These are phyloP conservation scores for Penicillium sp. DNA, from an alignment of 2,329 filamentous ascomycete genomes.

Conservation along the genomic window DNA sequence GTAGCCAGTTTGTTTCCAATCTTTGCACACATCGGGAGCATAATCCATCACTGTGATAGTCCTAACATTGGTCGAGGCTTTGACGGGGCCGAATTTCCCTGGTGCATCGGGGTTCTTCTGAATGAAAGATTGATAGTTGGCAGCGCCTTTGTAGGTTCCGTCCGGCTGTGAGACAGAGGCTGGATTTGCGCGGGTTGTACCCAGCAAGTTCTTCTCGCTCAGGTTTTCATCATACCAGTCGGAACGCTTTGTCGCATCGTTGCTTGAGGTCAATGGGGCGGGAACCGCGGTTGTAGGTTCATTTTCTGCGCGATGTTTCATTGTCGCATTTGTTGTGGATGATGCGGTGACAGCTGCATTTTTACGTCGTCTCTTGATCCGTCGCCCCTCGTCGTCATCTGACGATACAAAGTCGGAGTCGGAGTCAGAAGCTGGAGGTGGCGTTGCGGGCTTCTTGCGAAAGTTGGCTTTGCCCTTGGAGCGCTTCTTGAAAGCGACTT, in stretches of 20 bases:
- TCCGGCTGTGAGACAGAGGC: slow-evolving; percentile 41
- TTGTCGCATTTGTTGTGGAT: slow-evolving; percentile 42
- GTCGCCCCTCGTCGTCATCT: slow-evolving; percentile 72
- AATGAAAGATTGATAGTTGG: slow-evolving; percentile 71
- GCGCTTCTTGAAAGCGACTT: slow-evolving; percentile 75
- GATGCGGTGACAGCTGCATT: slow-evolving; percentile 66
- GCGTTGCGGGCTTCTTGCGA: slow-evolving; percentile 76
- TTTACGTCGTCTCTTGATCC: slow-evolving; percentile 76
- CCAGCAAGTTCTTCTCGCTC: slow-evolving; percentile 48
- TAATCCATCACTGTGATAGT: slow-evolving; percentile 90
- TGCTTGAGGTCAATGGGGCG: slow-evolving; percentile 62
- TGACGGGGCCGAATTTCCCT: slow-evolving; percentile 75
- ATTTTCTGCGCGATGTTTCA: slow-evolving; percentile 46
- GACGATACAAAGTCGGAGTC: slow-evolving; percentile 67
- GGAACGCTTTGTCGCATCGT: slow-evolving; percentile 84
- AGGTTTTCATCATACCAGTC: slow-evolving; percentile 82
- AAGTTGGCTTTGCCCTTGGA: slow-evolving; percentile 73
- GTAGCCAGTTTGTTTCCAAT: slow-evolving; percentile 76
- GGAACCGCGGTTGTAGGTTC: slow-evolving; percentile 61
- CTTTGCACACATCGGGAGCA: slow-evolving; percentile 90
- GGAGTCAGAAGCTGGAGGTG: slow-evolving; percentile 61
- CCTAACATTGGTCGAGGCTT: slow-evolving; percentile 80
- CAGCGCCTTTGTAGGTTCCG: slow-evolving; percentile 73
- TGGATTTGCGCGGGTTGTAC: slow-evolving; percentile 27
- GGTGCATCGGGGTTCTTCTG: slow-evolving; percentile 76